Base-by-base conservation (phyloP, 345 rosid genomes). In the Acer negundo region DNA sequence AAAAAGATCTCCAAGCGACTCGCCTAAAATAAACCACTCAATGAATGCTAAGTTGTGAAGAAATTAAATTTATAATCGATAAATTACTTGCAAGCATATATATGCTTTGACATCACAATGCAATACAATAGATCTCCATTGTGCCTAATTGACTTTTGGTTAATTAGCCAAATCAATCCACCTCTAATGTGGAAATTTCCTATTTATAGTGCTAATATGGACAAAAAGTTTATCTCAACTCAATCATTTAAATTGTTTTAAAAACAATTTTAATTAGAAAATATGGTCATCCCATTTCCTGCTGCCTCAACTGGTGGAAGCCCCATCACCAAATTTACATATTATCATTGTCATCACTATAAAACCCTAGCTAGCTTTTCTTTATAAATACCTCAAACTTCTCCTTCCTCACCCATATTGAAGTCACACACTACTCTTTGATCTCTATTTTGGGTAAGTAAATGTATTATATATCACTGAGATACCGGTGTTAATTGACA, bases 241-340 rank as follows among this genome's bases (percentile, higher is more conserved):
- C 65, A 73, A 77, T 69, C 82, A 83, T 70, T 53, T 67, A 53
- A 38, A 55, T 77, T 58, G 51, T 58, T 70, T 67, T 42, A 51
- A 69, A 65, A 61, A 70, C 35, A 65, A 74, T 20, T 12, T 16
- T n/a, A 24, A 12, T 20, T 71, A 66, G 20, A 72, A 9, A 20
- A 47, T 62, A 64, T 62, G 77, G 62, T 26, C 77, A 73, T 23
- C 83, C 86, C 86, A 84, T 85, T 77, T 76, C 62, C 58, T 82
- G 17, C 77, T 84, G 87, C 82, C 82, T 65, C 79, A 68, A 65
- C 61, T 77, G 76, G 84, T 84, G 87, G 86, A 73, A 23, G 62
- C 56, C 73, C 49, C 80, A 80, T 61, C 68, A 59, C 65, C 62
- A 46, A 6, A 62, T 55, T 65, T 24, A 46, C 35, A 24, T 70